Base-by-base conservation (phyloP, 345 rosid species). In the Gossypium anomalum region DNA sequence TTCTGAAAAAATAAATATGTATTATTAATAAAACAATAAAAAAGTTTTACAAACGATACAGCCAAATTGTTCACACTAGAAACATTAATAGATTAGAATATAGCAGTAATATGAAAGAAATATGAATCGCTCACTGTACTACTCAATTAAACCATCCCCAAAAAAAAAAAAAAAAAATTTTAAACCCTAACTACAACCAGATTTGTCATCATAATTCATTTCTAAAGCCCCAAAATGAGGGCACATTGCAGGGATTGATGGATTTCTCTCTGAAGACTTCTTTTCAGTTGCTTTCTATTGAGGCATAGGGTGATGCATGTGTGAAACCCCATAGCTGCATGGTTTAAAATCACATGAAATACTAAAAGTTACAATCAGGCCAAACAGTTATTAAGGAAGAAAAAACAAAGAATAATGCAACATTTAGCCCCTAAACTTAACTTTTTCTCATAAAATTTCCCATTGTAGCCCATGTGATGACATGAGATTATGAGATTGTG, bases 251-350 rank as follows among this genome's bases (percentile, higher is more conserved):
- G 1, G 58, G 23, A n/a, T 55, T 16, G 57, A 55, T 17, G 59
- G 58, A 45, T 45, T 3, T 74, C 55, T 44, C 16, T 3, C 27
- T 34, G 41, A 67, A 48, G 45, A 81, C 13, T 45, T 69, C 44
- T 49, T 15, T 2, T 76, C 70, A 83, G 56, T 81, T 75, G 20
- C 71, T 48, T 67, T 47, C 43, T 6, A 14, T 67, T 67, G 3
- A 85, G 66, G 80, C 41, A 34, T 85, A 85, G 49, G 61, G 82
- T 65, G 93, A 90, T n/a, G 81, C 75, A 67, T 94, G 92, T 0
- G 84, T 78, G 75, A 92, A 94, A 7, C 97, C 97, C 97, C 97
- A 94, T 1, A 94, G 90, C 96, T 93, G 96, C 90, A 82, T 2
- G 6, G 13, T 29, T 19, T 11, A 11, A 65, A 49, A 68, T 17